Base-by-base conservation (phyloP, 129 eudicot species). In the Flaveria sonorensis region DNA sequence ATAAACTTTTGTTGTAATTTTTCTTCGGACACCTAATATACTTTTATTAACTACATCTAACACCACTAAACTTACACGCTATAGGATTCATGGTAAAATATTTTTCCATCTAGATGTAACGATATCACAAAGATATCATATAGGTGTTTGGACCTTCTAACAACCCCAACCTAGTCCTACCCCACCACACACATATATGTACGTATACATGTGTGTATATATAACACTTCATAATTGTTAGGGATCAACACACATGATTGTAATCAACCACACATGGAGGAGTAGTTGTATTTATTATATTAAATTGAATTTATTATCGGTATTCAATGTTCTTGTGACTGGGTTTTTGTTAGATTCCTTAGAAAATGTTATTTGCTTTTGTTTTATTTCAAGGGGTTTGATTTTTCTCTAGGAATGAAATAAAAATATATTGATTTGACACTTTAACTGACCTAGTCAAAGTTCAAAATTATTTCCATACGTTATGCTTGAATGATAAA, bases 321-420 rank as follows among this genome's bases (percentile, higher is more conserved):
- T 77, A 77, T 77, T 77, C 68, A 77, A 67, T 67, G 68, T 77
- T 77, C 68, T 77, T 77, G 74, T 77, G 74, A 77, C 66, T 42
- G 40, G 68, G 4, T 72, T 18, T 45, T 36, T 24, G 15, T 19
- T 8, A 3, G 14, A 10, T 30, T 51, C 6, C 64, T 30, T 10
- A 47, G 12, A 65, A 18, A 47, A 64, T 47, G 16, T 47, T 76
- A 2, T 65, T 28, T 32, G 67, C 13, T 56, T 72, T 19, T 56
- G 13, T 72, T 53, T 61, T 26, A 62, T 62, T 4, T 6, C 11
- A 62, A 62, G 11, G 5, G 42, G 18, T 13, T 13, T 61, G 28
- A 30, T 23, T 62, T 26, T 62, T 28, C 7, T 36, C 40, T 36
- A 36, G 40, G 7, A 36, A 36, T 36, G 40, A 32, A 32, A 36